Evolutionary conservation across 208 protist species (phyloP).

Genomic region (Entamoeba histolytica): DNA sequence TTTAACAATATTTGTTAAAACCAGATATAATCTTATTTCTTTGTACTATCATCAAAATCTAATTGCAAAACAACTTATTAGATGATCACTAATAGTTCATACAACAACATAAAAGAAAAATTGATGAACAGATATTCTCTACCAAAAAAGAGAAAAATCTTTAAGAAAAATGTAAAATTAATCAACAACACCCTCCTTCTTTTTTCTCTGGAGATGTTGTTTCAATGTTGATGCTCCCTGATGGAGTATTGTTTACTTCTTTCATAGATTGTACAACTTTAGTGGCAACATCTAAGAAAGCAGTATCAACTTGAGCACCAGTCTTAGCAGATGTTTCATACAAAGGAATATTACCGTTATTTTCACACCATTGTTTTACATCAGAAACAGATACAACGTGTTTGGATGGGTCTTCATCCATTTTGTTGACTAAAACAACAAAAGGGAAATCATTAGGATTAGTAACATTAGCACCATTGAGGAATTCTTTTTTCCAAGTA

Average conservation of each 20-base stretch:
- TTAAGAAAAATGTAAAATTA: not conserved
- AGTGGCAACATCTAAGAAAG: not conserved
- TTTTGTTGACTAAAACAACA: not conserved
- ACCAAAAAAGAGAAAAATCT: constrained; percentile 30
- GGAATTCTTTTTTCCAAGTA: not conserved
- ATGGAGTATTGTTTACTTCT: not conserved
- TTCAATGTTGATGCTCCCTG: not conserved
- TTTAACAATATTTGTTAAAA: too few species aligned
- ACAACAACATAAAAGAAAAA: too few species aligned
- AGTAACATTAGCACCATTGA: not conserved
- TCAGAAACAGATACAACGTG: not conserved
- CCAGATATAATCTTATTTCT: too few species aligned
- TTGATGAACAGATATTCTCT: not conserved
- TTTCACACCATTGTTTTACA: not conserved
- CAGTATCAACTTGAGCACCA: not conserved
- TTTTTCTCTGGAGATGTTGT: not conserved
- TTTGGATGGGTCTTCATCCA: not conserved
- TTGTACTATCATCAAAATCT: too few species aligned
- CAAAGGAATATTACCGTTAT: not conserved
- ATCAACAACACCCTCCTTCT: not conserved
- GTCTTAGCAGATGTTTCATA: not conserved
- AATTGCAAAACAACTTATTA: too few species aligned
- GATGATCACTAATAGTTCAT: too few species aligned
- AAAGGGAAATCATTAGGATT: not conserved
- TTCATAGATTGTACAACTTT: not conserved